Conservation (phyloP, 495 filamentous ascomycete species). For the Aspergillus saccharolyticus region DNA sequence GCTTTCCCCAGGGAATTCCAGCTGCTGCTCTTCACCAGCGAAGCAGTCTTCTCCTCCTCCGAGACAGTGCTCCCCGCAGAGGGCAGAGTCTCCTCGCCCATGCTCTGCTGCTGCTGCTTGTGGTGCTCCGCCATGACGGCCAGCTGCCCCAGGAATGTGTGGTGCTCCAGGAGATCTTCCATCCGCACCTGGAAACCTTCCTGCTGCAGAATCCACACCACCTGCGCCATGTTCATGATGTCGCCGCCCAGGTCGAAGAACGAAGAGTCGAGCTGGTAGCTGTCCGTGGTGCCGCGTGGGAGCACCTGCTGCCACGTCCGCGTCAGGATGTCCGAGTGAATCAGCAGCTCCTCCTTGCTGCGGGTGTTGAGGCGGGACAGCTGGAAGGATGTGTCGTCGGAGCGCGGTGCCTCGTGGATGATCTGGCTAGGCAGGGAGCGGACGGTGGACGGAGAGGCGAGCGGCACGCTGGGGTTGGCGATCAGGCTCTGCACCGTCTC, state of each 20-base stretch:
- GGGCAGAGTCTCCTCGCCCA: not conserved
- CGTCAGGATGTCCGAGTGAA: constrained; percentile 43
- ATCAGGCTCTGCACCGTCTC: constrained; percentile 42
- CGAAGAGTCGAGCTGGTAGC: constrained; percentile 42
- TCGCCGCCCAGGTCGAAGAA: constrained; percentile 54
- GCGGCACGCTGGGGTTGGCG: constrained; percentile 35
- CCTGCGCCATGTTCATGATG: constrained; percentile 46
- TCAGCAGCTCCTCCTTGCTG: constrained; percentile 43
- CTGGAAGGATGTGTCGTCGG: constrained; percentile 28
- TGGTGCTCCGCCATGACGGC: constrained; percentile 39
- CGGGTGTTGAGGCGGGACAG: constrained; percentile 37
- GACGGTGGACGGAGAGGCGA: constrained; percentile 41
- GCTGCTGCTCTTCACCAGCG: constrained; percentile 4
- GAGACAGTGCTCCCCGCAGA: not conserved
- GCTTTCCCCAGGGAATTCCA: constrained; percentile 27
- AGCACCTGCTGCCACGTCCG: constrained; percentile 50
- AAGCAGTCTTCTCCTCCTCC: not conserved
- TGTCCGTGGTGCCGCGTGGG: constrained; percentile 15
- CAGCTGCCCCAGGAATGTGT: constrained; percentile 48
- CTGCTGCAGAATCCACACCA: constrained; percentile 44
- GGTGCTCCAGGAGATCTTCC: constrained; percentile 47
- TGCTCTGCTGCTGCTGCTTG: constrained; percentile 14
- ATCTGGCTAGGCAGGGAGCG: constrained; percentile 30
- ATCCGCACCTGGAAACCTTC: constrained; percentile 46
- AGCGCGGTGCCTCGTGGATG: constrained; percentile 24